A percentile compares a stretch with the other conserved stretches of the same genome.
phyloP scores from a whole-genome alignment of 345 rosid genomes.

The Angophora floribunda region DNA sequence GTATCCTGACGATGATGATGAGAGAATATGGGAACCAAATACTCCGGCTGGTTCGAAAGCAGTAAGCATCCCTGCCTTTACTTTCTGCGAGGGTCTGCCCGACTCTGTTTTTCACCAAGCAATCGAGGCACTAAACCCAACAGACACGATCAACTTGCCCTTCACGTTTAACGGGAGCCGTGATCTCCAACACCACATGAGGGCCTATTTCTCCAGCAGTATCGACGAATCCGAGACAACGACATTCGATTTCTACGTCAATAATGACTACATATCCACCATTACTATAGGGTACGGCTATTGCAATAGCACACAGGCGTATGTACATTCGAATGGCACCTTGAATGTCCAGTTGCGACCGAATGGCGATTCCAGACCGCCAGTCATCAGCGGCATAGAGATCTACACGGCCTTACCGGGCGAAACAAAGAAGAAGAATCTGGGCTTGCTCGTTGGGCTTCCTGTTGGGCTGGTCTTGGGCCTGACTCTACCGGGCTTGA shows the following conservation, averaged over 20 bases:
- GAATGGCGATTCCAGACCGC: neutral
- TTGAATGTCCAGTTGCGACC: neutral
- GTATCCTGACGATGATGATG: neutral
- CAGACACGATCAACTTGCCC: neutral
- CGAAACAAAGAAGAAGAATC: neutral
- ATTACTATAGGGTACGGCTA: neutral
- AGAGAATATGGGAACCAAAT: neutral
- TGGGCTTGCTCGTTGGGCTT: neutral
- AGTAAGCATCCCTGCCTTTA: neutral
- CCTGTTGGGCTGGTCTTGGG: neutral
- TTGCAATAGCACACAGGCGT: neutral
- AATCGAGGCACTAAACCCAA: neutral
- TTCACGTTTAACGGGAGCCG: neutral
- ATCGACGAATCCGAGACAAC: neutral
- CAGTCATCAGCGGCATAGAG: constrained; percentile 2
- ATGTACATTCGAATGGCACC: neutral
- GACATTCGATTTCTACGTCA: neutral
- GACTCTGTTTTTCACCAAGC: neutral
- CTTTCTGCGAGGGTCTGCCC: neutral
- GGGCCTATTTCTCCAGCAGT: neutral
- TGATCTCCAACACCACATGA: neutral
- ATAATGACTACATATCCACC: neutral
- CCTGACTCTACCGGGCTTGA: neutral
- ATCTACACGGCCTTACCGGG: neutral
- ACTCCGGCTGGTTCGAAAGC: neutral